Conservation (phyloP, 352 stramenopile genomes). For the Thalassiosira allenii region DNA sequence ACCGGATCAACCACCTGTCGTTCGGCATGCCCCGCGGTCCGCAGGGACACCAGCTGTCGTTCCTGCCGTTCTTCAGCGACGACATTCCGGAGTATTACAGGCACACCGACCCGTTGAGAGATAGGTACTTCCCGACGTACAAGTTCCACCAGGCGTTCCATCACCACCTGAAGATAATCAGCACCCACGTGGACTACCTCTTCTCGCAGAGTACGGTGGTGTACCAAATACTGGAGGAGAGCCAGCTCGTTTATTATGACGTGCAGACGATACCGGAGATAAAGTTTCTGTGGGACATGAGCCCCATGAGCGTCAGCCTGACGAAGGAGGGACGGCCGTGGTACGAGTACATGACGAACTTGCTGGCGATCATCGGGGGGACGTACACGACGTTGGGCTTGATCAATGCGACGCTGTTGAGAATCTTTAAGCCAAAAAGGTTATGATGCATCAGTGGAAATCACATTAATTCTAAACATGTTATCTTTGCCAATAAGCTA, state of each 20-base stretch:
- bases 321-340: conserved; percentile 84
- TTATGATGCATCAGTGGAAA: conserved; percentile 4
- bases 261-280: conserved; percentile 79
- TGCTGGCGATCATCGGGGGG: conserved; percentile 94
- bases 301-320: conserved; percentile 90
- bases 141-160: conserved; percentile 96
- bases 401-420: conserved; percentile 65
- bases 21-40: conserved; percentile 86
- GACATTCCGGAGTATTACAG: conserved; percentile 36
- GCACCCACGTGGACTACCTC: conserved; percentile 80
- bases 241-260: conserved; percentile 73
- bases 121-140: conserved; percentile 91
- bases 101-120: conserved; percentile 90
- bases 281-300: conserved; percentile 87
- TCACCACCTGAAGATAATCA: conserved; percentile 98
- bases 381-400: conserved; percentile 95
- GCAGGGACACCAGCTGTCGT: conserved; percentile 10
- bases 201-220: conserved; percentile 7
- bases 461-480: no score
- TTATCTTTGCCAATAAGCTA: no score
- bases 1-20: conserved; percentile 94
- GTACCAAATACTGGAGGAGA: conserved; percentile 80
- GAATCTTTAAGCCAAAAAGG: conserved; percentile 53
- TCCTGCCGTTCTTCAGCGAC: conserved; percentile 2
- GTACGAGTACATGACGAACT: conserved; percentile 95